Percentiles rank a stretch among this genome's conserved stretches.
These are phyloP conservation scores for Casuarina equisetifolia DNA, from an alignment of 306 rosid genomes.

Conservation along the genomic window DNA sequence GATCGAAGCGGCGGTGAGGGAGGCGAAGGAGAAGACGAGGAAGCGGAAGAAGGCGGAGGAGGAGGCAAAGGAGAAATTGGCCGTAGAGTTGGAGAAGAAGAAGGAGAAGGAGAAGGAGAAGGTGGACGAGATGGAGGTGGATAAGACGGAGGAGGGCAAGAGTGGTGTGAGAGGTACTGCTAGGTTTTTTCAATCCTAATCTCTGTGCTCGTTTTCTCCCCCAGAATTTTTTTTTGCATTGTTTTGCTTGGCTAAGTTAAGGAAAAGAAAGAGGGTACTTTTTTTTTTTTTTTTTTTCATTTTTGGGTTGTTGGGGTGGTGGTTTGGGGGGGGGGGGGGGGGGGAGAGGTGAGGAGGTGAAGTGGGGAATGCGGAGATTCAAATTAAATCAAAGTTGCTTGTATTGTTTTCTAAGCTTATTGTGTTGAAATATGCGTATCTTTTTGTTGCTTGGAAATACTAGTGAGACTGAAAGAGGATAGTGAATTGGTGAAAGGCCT, in stretches of 20 bases:
- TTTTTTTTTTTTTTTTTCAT: too few relatives aligned
- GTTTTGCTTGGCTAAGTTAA: not conserved
- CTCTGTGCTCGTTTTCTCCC: too few relatives aligned
- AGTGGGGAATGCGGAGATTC: not conserved
- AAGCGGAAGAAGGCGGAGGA: slow-evolving; percentile 34
- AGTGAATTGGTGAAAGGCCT: not conserved
- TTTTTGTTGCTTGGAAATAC: not conserved
- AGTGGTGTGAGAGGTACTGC: slow-evolving; percentile 37
- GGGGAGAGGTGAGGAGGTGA: too few relatives aligned
- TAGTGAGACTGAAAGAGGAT: not conserved
- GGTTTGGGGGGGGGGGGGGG: too few relatives aligned
- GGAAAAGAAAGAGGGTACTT: not conserved
- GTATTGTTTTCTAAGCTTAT: not conserved
- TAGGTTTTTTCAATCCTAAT: not conserved
- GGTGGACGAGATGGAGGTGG: slow-evolving; percentile 27
- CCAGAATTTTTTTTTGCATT: not conserved
- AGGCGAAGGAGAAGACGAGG: slow-evolving; percentile 34
- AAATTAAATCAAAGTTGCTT: not conserved
- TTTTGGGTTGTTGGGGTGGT: too few relatives aligned
- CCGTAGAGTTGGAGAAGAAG: slow-evolving; percentile 30
- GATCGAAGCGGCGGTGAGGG: slow-evolving; percentile 36
- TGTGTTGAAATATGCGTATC: not conserved
- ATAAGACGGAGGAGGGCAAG: slow-evolving; percentile 23
- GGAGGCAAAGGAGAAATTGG: slow-evolving; percentile 24
- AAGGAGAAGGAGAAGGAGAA: slow-evolving; percentile 17